Base-by-base conservation (phyloP, 352 stramenopile species). In the Globisporangium spiculum region DNA sequence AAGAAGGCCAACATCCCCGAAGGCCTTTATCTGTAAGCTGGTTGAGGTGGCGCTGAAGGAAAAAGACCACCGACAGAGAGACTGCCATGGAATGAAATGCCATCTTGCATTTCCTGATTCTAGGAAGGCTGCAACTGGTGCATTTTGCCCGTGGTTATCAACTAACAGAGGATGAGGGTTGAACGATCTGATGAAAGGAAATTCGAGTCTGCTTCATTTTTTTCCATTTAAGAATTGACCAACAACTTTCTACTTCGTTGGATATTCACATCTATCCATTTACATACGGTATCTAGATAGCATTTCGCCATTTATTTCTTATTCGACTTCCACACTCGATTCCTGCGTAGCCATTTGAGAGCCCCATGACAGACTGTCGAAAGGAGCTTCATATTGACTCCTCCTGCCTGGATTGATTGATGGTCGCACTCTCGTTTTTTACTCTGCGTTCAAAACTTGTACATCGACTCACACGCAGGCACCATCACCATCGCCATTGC, bases 1-100 rank as follows among this genome's bases (percentile, higher is more conserved):
- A 99, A 99, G 87, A 99, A 99, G 89, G 98, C 97, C 67, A 99
- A 99, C 88, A 98, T 99, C 75, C 98, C 98, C 0, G 98, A 99
- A 81, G 97, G 97, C 38, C 87, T 99, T 67, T 99, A 99, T 85
- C 85, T 99, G 76, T 99, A 98, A 64, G 30, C 55, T 36, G 6
- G 27, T 44, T 44, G 36, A 41, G 34, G 12, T 27, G 18, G 18
- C 10, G 22, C 44, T 50, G 44, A 50, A 50, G 44, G 44, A 50
- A 4, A 32, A 50, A 22, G 44, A 22, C 44, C 44, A 8, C 44
- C 1, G 44, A 50, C 41, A 6, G 18, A 50, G 14, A 6, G 14
- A 20, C 44, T 50, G 18, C 44, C 44, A 50, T 50, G 18, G 6
- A n/a, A 22, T 20, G 44, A 48, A 48, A 48, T 48, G 5, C 18